Evolutionary conservation across 176 grass and related monocot genomes (phyloP), one percentile per base, ranked within the genome.

Genomic region (Tillandsia fasciculata): DNA sequence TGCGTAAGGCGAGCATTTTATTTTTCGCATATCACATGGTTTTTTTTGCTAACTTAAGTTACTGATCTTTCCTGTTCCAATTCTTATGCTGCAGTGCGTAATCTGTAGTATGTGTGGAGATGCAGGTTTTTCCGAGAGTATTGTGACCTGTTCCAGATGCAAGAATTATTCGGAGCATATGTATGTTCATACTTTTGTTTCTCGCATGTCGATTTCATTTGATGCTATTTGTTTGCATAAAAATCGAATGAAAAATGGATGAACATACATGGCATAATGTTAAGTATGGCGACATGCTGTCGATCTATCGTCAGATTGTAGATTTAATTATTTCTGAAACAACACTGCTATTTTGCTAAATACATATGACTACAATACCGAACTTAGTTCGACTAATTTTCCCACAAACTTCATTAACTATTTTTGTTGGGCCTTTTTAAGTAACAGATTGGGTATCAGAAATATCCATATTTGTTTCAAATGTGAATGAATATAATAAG

Each of bases 121-220:
- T 33, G 48, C 14, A 10, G 65, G 65, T 47, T 67, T 20, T 67
- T 5, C 65, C 49, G 65, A 67, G 29, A n/a, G 6, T 67, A 49
- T 67, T 49, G n/a, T 67, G 11, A 67, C 65, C 15, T 67, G 65
- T 67, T 67, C 15, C 15, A 9, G 33, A 12, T 67, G 65, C 65
- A 67, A 67, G 65, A 67, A 15, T 47, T 15, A 26, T 67, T 49
- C 65, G 3, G 14, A 49, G 65, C 65, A 67, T 47, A 67, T 49
- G 65, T 67, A 67, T 67, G 54, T 59, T 18, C 20, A 59, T 14
- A 17, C 8, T 59, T 56, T 59, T 20, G 15, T 18, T 59, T 17
- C 15, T 59, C 14, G 12, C 20, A 59, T 14, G 17, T 59, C 4
- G 17, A 20, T 18, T 59, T 59, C 20, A 59, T 9, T 18, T 59